A percentile compares a stretch with the other conserved stretches of the same genome.
phyloP scores from a whole-genome alignment of 2,329 filamentous ascomycete species.

The Botryotinia calthae region DNA sequence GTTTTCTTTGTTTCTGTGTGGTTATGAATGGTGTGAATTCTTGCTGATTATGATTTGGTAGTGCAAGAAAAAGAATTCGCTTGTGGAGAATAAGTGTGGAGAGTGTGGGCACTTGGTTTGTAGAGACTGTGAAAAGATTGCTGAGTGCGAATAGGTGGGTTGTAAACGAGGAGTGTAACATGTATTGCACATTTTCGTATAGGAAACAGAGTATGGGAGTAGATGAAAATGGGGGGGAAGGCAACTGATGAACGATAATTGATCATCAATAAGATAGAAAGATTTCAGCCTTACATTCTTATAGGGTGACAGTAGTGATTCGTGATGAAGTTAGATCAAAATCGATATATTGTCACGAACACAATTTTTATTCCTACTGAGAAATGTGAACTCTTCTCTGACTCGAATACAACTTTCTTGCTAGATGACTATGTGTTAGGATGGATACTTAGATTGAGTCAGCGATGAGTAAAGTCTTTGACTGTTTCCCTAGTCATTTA shows the following conservation, averaged over 20 bases:
- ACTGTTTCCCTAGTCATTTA: not conserved
- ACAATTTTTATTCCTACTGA: not conserved
- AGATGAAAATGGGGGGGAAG: not conserved
- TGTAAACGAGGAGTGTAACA: rapidly evolving
- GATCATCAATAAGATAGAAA: not conserved
- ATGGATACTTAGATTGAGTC: not conserved
- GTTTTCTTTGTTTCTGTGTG: too few relatives aligned
- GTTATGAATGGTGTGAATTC: not conserved
- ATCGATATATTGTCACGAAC: not conserved
- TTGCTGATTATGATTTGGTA: not conserved
- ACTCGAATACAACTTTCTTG: not conserved
- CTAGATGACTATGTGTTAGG: not conserved
- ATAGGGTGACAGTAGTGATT: not conserved
- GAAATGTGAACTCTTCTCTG: not conserved
- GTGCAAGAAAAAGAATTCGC: conserved; percentile 6
- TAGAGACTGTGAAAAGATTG: not conserved
- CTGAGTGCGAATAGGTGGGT: not conserved
- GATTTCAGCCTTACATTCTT: not conserved
- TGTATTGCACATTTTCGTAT: not conserved
- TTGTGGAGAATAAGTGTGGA: not conserved
- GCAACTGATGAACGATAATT: not conserved
- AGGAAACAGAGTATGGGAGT: too few relatives aligned
- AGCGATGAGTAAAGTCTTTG: too few relatives aligned
- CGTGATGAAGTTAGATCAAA: not conserved
- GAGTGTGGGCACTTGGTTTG: conserved; percentile 7